Evolutionary conservation across 768 basidiomycete genomes (phyloP), one percentile per base, ranked within the genome.

Genomic region (Neoboletus subvelutipes): DNA sequence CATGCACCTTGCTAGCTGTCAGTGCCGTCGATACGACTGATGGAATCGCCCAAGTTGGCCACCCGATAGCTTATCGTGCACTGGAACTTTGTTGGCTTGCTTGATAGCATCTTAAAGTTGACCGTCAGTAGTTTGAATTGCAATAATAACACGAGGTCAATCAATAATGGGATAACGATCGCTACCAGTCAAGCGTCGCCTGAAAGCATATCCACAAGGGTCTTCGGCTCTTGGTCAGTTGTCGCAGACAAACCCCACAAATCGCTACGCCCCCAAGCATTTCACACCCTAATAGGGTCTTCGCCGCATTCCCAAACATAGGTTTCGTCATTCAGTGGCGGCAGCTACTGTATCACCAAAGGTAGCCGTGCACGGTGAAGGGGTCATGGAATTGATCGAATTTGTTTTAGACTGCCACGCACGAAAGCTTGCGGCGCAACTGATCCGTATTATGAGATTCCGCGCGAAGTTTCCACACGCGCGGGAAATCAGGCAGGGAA

Each of bases 71-170:
- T 45, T 26, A 29, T 40, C n/a, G 18, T 49, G 29, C 45, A 31
- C 45, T 46, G 39, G 36, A 54, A 50, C 51, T 51, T 55, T 55
- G 58, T 47, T 43, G 34, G 52, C 34, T 54, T 39, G 52, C 34
- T 54, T 39, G 65, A 61, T 60, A 57, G 49, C 46, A 55, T 50
- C 59, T 63, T 56, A 37, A 52, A 47, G 57, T 45, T 59, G 58
- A 7, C 60, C 48, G 45, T 60, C 46, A 63, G 57, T 24, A 33
- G 51, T 45, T n/a, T 54, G 45, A 55, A 50, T 58, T 50, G 36
- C 53, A 56, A 46, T n/a, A 52, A 37, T 24, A 42, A 63, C 68
- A 68, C 54, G 67, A 70, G 68, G 64, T 28, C 45, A 55, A 54
- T 57, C 50, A 60, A 40, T 9, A 33, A 47, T 53, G 33, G 55